Evolutionary conservation across 306 rosid species (phyloP).

Genomic region (Vigna trinervia): DNA sequence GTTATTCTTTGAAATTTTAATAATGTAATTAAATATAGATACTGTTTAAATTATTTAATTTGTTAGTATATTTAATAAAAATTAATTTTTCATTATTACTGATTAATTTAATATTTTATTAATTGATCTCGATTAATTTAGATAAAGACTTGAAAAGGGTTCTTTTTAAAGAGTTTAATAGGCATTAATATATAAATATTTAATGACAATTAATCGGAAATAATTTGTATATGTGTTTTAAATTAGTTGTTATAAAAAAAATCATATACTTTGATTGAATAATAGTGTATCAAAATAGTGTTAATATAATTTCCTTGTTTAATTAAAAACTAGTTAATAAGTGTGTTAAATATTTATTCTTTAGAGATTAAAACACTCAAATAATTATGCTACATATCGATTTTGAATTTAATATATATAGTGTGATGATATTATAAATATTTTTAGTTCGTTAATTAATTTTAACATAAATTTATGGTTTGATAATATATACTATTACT

Average conservation of each 20-base stretch:
- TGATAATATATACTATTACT: too few species aligned
- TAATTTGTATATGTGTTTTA: not conserved
- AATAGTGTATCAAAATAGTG: not conserved
- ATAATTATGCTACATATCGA: too few species aligned
- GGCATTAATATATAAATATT: not conserved
- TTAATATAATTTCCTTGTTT: not conserved
- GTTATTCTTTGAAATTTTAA: not conserved
- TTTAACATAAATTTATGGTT: too few species aligned
- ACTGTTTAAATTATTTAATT: not conserved
- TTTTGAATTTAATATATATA: too few species aligned
- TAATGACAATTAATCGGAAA: not conserved
- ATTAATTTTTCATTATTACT: not conserved
- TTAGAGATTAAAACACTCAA: not conserved
- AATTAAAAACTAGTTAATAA: not conserved
- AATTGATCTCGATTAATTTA: not conserved
- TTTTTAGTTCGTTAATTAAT: too few species aligned
- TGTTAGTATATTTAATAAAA: not conserved
- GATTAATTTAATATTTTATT: not conserved
- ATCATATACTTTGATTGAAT: not conserved
- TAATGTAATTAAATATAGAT: not conserved
- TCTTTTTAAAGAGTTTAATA: not conserved
- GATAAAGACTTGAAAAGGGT: not conserved
- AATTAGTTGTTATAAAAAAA: not conserved
- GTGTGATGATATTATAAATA: too few species aligned
- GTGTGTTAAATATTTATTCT: not conserved